phyloP scores from a whole-genome alignment of 116 monocot genomes.

The Iris pallida region DNA sequence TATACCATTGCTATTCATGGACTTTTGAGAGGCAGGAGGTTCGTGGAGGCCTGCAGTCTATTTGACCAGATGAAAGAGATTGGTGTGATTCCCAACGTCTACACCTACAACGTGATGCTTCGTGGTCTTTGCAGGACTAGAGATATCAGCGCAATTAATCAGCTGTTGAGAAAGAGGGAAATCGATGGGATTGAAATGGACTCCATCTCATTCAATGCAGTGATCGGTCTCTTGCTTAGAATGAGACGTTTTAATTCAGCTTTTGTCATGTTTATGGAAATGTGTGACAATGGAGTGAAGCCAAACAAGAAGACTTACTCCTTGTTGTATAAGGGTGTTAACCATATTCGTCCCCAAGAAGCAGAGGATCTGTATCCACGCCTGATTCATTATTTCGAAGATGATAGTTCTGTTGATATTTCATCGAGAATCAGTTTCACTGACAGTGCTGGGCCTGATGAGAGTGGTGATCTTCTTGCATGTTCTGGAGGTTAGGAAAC shows the following conservation, averaged over 20 bases:
- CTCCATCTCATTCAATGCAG: constrained; percentile 29
- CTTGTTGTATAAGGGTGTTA: constrained; percentile 14
- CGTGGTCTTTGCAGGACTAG: constrained; percentile 32
- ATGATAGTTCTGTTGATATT: constrained; percentile 5
- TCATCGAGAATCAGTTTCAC: neutral
- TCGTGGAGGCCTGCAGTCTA: constrained; percentile 40
- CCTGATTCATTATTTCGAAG: constrained; percentile 5
- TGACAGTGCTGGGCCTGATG: constrained; percentile 7
- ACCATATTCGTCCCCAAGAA: constrained; percentile 3
- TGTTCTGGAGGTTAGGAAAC: constrained; percentile 4
- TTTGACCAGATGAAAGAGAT: constrained; percentile 47
- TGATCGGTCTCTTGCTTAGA: constrained; percentile 32
- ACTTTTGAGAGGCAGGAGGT: constrained; percentile 26
- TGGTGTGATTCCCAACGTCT: constrained; percentile 30
- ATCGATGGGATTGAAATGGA: constrained; percentile 25
- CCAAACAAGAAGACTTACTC: constrained; percentile 14
- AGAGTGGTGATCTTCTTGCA: constrained; percentile 2
- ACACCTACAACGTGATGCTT: constrained; percentile 63
- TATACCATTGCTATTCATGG: constrained; percentile 49
- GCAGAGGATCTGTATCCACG: constrained; percentile 1
- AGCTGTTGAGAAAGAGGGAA: constrained; percentile 39
- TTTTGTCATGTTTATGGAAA: constrained; percentile 20
- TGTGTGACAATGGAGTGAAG: constrained; percentile 23
- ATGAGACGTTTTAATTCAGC: constrained; percentile 18
- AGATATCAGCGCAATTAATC: constrained; percentile 26